Base-by-base conservation (phyloP, 148 eudicot species). In the Vaccinium macrocarpon region DNA sequence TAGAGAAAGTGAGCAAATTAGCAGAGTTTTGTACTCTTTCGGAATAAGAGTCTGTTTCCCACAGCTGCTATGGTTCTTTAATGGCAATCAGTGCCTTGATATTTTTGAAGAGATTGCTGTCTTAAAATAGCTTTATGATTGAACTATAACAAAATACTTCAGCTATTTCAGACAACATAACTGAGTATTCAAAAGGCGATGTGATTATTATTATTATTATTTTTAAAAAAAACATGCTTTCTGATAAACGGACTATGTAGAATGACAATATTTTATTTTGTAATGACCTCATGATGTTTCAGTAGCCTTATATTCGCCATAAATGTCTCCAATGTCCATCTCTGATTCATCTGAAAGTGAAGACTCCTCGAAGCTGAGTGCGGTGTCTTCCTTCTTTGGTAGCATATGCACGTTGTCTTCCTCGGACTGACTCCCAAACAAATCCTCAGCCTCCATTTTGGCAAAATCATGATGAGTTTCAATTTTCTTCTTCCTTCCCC, bases 311-410 rank as follows among this genome's bases (percentile, higher is more conserved):
- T 94, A 93, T 76, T 91, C 95, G 35, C 84, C 84, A 81, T 64
- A 86, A 87, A 96, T 85, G 84, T 94, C 99, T 16, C 86, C 93
- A 81, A 96, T 80, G 81, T 94, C 99, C 98, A 96, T 94, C 88
- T 93, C 99, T 83, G 91, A 89, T 53, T 86, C 90, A 71, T 87
- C 87, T 2, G 68, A n/a, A 68, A 84, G 66, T 50, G 81, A 83
- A 82, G 51, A 90, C 83, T 85, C 92, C 70, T 90, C 91, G 53
- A 90, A 86, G 80, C 82, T 84, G 79, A 66, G 77, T 61, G 88
- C 50, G 56, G 81, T 86, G 23, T 85, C 90, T 79, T 89, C 87
- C 61, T 90, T 84, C 61, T 81, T 82, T 25, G 55, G 56, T 64
- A 86, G 89, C 84, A 90, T 19, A 23, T 56, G 18, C 23, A 87